A percentile compares a stretch with the other conserved stretches of the same genome.
phyloP scores from a whole-genome alignment of 202 grass and related monocot species.

The Elaeis oleifera region DNA sequence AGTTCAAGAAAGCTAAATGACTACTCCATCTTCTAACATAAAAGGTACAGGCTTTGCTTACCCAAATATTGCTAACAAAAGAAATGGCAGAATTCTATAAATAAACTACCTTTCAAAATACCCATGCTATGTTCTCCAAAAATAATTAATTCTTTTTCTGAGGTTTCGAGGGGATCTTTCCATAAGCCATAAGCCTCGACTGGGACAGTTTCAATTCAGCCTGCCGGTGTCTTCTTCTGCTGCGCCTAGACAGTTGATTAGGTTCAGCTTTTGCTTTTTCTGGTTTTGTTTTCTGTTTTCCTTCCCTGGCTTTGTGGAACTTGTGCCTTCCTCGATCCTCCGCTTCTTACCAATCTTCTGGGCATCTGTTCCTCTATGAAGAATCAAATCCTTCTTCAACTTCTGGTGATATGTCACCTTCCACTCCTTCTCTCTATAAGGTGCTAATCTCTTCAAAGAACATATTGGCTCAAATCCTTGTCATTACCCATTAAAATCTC shows the following conservation, averaged over 20 bases:
- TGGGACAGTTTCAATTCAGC: slow-evolving; percentile 40
- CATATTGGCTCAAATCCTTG: slow-evolving; percentile 82
- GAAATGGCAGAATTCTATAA: too few relatives aligned
- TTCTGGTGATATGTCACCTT: slow-evolving; percentile 67
- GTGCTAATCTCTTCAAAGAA: slow-evolving; percentile 84
- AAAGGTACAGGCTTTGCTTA: too few relatives aligned
- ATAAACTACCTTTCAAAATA: too few relatives aligned
- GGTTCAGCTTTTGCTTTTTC: slow-evolving; percentile 30
- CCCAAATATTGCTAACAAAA: too few relatives aligned
- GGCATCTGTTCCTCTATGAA: slow-evolving; percentile 36
- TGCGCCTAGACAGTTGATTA: slow-evolving; percentile 42
- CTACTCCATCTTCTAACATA: too few relatives aligned
- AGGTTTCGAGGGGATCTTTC: slow-evolving; percentile 35
- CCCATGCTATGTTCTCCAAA: too few relatives aligned
- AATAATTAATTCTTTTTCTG: slow-evolving; percentile 44
- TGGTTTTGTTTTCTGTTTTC: slow-evolving; percentile 26
- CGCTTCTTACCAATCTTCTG: slow-evolving; percentile 46
- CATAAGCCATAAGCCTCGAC: slow-evolving; percentile 44
- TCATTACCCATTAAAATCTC: slow-evolving; percentile 64
- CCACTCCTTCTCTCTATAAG: slow-evolving; percentile 79
- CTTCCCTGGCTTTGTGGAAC: slow-evolving; percentile 29
- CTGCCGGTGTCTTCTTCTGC: slow-evolving; percentile 42
- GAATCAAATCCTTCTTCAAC: slow-evolving; percentile 53
- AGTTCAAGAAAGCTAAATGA: too few relatives aligned
- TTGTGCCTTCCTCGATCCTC: slow-evolving; percentile 26